These are phyloP conservation scores for Pseudogymnoascus sp. DNA, from an alignment of 2,329 filamentous ascomycete species.

Conservation along the genomic window DNA sequence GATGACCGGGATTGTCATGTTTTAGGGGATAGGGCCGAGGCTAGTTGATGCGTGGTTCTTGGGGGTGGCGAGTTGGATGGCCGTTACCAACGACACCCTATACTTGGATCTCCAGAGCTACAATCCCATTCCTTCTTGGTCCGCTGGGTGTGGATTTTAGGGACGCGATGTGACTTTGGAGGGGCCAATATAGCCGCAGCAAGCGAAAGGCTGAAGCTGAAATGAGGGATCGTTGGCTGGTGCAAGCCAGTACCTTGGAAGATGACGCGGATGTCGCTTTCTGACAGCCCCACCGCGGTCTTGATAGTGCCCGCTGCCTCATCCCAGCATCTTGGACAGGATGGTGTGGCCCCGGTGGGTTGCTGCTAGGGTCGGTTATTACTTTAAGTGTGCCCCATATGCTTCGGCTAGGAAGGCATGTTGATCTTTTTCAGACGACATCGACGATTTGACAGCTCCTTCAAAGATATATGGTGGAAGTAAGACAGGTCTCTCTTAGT, in stretches of 20 bases:
- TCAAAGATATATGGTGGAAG: background rate
- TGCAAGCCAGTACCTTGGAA: background rate
- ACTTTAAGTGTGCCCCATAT: background rate
- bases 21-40: background rate
- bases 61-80: background rate
- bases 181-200: background rate
- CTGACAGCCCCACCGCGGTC: background rate
- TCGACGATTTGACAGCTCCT: background rate
- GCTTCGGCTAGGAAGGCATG: background rate
- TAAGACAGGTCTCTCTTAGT: background rate
- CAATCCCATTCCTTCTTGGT: background rate
- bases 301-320: background rate
- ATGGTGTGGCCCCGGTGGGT: background rate
- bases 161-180: background rate
- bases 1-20: background rate
- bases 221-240: background rate
- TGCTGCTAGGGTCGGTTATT: conserved; percentile 1
- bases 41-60: background rate
- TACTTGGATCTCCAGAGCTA: background rate
- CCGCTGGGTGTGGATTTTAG: background rate
- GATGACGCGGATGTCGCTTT: background rate
- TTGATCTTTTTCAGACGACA: background rate
- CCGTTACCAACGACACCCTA: background rate
- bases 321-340: background rate
- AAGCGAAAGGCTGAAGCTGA: background rate